Base-by-base conservation (phyloP, 2,329 filamentous ascomycete genomes). In the Xylaria sp. region DNA sequence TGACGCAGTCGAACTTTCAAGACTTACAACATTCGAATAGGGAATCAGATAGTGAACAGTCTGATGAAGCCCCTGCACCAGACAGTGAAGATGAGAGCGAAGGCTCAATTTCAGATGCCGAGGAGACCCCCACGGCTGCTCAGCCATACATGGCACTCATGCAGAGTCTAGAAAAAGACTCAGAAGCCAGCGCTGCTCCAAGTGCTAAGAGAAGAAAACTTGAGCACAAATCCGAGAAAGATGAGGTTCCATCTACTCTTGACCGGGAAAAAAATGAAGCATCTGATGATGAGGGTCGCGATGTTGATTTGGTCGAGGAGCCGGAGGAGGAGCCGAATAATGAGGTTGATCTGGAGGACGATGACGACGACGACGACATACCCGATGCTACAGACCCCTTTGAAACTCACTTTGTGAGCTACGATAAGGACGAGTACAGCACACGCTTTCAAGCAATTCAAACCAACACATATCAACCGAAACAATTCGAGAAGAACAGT, bases 331-430 rank as follows among this genome's bases (percentile, higher is more conserved):
- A 76, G 1, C 76, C 76, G 1, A 72, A 73, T 3, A 71, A 69
- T 19, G 72, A 72, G 46, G 46, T 65, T 44, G 64, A 74, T 11
- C 74, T 58, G 11, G 61, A 76, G 10, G 71, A 73, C 4, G 73
- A 71, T 0, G 73, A 77, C 8, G 80, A 80, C 18, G 81, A 83
- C 49, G 78, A 82, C 11, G 79, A 84, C 63, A 72, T 76, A 75
- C 75, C 67, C 4, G 75, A 75, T 60, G 64, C 74, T 1, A 71
- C 73, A 4, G 90, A 96, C 72, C 88, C 91, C 0, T 97, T 95
- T 69, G 89, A 94, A 64, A 76, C 78, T 6, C 93, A 97, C 74
- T 96, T 95, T 71, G 83, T 85, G 39, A 80, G 80, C 48, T 84
- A 86, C 0, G 82, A 92, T 51, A 83, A 89, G 53, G 78, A 80